Percentiles rank a stretch among this genome's conserved stretches.
Evolutionary conservation across 495 filamentous ascomycete species (phyloP).

Genomic region (Acidomyces sp.): DNA sequence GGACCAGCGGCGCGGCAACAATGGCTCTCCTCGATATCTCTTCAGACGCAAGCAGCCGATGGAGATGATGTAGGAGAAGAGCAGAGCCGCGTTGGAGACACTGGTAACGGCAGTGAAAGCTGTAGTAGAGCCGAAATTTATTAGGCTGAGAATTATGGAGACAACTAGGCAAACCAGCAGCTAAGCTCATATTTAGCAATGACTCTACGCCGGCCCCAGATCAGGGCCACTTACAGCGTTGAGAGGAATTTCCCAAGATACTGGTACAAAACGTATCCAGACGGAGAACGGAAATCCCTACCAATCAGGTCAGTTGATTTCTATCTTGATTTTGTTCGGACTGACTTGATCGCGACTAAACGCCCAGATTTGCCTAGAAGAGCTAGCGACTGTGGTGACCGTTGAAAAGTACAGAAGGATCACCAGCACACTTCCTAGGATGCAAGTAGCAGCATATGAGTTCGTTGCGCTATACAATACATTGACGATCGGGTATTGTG

Average conservation of each 20-base stretch:
- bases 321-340: neutral
- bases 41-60: constrained; percentile 27
- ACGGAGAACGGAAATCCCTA: constrained; percentile 34
- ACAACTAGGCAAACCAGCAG: constrained; percentile 27
- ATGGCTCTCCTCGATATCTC: constrained; percentile 21
- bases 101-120: constrained; percentile 26
- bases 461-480: constrained; percentile 20
- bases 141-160: constrained; percentile 20
- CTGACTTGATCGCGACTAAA: constrained; percentile 36
- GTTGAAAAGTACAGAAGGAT: constrained; percentile 22
- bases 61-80: constrained; percentile 27
- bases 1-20: constrained; percentile 26
- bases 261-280: constrained; percentile 5
- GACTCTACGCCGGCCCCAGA: neutral
- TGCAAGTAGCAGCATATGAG: constrained; percentile 26
- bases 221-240: constrained; percentile 17
- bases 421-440: constrained; percentile 26
- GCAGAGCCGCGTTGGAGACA: constrained; percentile 20
- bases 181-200: neutral
- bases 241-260: constrained; percentile 11
- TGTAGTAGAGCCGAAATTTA: constrained; percentile 23
- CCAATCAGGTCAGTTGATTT: neutral
- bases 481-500: constrained; percentile 36
- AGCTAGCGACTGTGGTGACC: constrained; percentile 25
- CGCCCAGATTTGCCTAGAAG: constrained; percentile 41